phyloP scores from a whole-genome alignment of 192 early-diverging fungal genomes.

The Phycomyces blakesleeanus region DNA sequence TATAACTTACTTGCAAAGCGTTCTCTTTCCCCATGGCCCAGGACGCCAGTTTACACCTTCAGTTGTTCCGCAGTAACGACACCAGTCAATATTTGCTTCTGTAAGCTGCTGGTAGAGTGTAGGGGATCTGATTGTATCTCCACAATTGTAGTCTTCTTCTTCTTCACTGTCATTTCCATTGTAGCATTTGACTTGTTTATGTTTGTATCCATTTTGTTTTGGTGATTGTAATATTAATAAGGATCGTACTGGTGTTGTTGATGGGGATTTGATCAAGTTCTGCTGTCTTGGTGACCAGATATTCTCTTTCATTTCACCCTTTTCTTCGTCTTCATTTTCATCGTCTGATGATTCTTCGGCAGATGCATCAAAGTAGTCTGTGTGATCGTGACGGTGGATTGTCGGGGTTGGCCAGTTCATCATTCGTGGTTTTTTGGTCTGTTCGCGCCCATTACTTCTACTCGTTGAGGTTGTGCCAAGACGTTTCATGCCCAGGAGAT shows the following conservation, averaged over 20 bases:
- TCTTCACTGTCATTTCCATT: too few relatives aligned
- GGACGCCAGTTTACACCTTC: constrained; percentile 87
- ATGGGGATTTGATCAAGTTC: too few relatives aligned
- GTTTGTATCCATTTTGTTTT: too few relatives aligned
- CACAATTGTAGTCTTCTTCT: too few relatives aligned
- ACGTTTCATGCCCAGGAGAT: too few relatives aligned
- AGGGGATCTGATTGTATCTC: constrained; percentile 37
- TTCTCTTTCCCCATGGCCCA: constrained; percentile 92
- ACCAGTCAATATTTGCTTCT: constrained; percentile 73
- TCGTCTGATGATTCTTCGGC: constrained; percentile 8
- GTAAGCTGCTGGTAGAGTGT: constrained; percentile 65
- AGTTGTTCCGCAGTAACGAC: constrained; percentile 89
- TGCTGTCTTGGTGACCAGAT: constrained; percentile 1
- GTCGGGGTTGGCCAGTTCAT: not conserved
- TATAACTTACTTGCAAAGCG: constrained; percentile 78
- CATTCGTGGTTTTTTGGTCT: not conserved
- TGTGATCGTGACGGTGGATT: not conserved
- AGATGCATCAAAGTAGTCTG: not conserved
- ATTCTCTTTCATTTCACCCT: not conserved
- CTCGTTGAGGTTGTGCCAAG: too few relatives aligned
- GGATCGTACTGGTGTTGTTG: too few relatives aligned
- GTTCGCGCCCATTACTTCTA: too few relatives aligned
- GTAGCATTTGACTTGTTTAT: too few relatives aligned
- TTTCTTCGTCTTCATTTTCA: not conserved
- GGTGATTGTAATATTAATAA: too few relatives aligned